Evolutionary conservation across 2,329 filamentous ascomycete species (phyloP).

Genomic region (Alternaria gaisen): DNA sequence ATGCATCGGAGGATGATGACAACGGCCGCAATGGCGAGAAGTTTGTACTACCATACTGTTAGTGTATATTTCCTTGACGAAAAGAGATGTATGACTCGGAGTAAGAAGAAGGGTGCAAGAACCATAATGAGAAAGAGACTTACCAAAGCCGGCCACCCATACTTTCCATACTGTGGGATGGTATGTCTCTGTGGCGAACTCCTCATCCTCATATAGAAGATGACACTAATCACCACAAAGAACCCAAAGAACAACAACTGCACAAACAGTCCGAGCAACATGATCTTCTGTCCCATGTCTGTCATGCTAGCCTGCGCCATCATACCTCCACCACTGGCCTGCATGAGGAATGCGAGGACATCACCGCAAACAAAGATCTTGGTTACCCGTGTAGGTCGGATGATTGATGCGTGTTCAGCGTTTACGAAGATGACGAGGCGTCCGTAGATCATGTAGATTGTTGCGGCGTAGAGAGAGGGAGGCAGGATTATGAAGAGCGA

Average conservation of each 20-base stretch:
- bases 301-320: conserved; percentile 29
- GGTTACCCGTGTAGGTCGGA: conserved; percentile 57
- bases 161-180: conserved; percentile 42
- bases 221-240: conserved; percentile 32
- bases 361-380: conserved; percentile 65
- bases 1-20: conserved; percentile 61
- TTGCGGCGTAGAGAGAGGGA: conserved; percentile 56
- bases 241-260: conserved; percentile 25
- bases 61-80: too few species aligned
- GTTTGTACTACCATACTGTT: conserved; percentile 11
- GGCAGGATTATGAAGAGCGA: conserved; percentile 53
- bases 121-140: background rate
- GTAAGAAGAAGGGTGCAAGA: too few species aligned
- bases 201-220: conserved; percentile 35
- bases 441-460: conserved; percentile 56
- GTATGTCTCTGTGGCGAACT: conserved; percentile 18
- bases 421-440: conserved; percentile 52
- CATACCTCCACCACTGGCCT: conserved; percentile 49
- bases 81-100: background rate
- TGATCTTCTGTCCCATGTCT: conserved; percentile 30
- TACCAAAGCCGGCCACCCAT: conserved; percentile 51
- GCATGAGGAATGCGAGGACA: conserved; percentile 60
- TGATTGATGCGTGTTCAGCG: conserved; percentile 53
- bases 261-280: conserved; percentile 35
- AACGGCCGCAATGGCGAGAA: conserved; percentile 54